These are phyloP conservation scores for Aristolochia californica DNA, from an alignment of 164 flowering plant genomes.

Conservation along the genomic window DNA sequence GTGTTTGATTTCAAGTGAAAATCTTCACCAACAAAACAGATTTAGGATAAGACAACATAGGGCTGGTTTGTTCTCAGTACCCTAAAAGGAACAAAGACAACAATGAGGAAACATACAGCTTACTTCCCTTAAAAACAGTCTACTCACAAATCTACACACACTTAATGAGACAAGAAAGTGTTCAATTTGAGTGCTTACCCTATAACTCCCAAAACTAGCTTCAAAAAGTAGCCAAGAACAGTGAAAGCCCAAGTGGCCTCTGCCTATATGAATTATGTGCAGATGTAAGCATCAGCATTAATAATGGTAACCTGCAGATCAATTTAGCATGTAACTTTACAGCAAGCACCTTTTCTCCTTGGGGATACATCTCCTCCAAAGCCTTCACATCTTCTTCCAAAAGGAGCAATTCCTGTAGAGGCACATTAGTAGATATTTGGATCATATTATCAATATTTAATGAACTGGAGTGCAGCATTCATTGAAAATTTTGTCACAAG, in stretches of 20 bases:
- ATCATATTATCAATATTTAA: no score
- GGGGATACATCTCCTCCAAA: conserved; percentile 97
- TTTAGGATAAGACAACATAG: no score
- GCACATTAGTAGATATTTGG: not conserved
- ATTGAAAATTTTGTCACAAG: not conserved
- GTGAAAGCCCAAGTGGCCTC: conserved; percentile 97
- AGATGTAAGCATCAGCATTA: not conserved
- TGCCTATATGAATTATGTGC: conserved; percentile 43
- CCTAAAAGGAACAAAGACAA: no score
- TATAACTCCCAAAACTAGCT: conserved; percentile 67
- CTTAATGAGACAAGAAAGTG: no score
- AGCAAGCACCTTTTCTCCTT: conserved; percentile 79
- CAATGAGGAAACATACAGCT: no score
- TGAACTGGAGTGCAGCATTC: no score
- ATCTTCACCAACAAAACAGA: no score
- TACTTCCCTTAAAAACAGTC: no score
- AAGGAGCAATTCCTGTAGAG: conserved; percentile 72
- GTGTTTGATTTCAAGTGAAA: no score
- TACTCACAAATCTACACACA: no score
- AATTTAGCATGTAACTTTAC: not conserved
- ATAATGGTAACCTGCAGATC: not conserved
- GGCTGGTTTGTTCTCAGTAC: no score
- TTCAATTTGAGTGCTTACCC: conserved; percentile 41
- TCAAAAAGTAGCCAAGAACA: conserved; percentile 89
- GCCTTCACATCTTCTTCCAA: conserved; percentile 93